These are phyloP conservation scores for Pichia nakasei DNA, from an alignment of 805 yeast species.

Conservation along the genomic window DNA sequence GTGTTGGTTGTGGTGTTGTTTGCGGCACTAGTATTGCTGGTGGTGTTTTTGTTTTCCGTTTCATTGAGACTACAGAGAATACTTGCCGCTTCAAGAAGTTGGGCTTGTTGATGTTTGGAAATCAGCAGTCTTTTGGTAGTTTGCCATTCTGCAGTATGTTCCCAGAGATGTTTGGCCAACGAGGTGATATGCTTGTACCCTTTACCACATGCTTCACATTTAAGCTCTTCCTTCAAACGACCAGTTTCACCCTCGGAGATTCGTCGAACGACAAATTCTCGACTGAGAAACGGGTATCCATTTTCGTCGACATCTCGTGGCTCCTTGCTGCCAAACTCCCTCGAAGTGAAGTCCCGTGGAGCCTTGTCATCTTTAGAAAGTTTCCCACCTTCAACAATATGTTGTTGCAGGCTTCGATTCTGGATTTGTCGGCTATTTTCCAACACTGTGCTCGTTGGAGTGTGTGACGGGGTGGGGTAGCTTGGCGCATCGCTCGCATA, in stretches of 20 bases:
- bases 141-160: constrained; percentile 91
- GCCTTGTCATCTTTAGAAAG: too few species aligned
- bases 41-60: constrained; percentile 3
- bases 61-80: constrained; percentile 71
- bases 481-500: not conserved
- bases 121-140: constrained; percentile 72
- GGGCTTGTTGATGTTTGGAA: constrained; percentile 85
- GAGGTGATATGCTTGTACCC: constrained; percentile 84
- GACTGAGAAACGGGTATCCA: constrained; percentile 32
- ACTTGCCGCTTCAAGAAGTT: constrained; percentile 68
- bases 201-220: constrained; percentile 87
- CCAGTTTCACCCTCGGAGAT: constrained; percentile 85
- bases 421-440: too few species aligned
- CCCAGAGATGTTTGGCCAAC: constrained; percentile 87
- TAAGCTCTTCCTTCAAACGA: constrained; percentile 70
- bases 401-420: too few species aligned
- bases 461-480: not conserved
- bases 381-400: too few species aligned
- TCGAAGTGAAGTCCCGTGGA: too few species aligned
- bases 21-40: not conserved
- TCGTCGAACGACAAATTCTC: constrained; percentile 73
- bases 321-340: not conserved
- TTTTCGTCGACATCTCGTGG: constrained; percentile 4
- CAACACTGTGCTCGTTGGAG: not conserved
- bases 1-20: not conserved